phyloP scores from a whole-genome alignment of 2,329 filamentous ascomycete species.

The Nannizziopsis barbatae region DNA sequence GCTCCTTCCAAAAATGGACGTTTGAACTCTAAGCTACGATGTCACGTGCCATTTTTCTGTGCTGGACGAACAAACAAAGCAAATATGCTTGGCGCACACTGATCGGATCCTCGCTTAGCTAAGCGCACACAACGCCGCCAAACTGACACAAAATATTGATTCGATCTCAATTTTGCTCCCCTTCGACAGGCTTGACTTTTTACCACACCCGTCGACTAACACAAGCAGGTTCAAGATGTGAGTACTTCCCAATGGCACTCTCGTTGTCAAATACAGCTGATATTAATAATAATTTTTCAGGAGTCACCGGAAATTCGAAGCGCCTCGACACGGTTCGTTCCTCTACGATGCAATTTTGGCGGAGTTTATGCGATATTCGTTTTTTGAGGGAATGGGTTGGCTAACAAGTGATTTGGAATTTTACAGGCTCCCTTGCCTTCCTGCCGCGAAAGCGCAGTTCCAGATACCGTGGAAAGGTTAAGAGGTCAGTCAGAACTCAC shows the following conservation, averaged over 20 bases:
- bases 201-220: constrained; percentile 38
- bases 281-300: constrained; percentile 20
- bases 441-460: constrained; percentile 84
- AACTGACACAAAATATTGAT: constrained; percentile 13
- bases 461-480: constrained; percentile 93
- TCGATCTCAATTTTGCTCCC: constrained; percentile 7
- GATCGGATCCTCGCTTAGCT: constrained; percentile 10
- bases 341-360: constrained; percentile 42
- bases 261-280: not conserved
- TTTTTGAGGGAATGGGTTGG: not conserved
- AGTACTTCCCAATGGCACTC: constrained; percentile 19
- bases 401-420: constrained; percentile 16
- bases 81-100: not conserved
- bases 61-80: not conserved
- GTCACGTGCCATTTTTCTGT: not conserved
- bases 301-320: constrained; percentile 62
- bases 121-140: constrained; percentile 14
- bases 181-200: constrained; percentile 23
- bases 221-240: constrained; percentile 40
- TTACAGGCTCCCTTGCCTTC: constrained; percentile 61
- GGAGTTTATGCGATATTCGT: constrained; percentile 16
- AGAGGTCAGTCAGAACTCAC: constrained; percentile 60
- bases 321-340: constrained; percentile 85
- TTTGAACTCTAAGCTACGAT: not conserved
- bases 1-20: too few species aligned